These are phyloP conservation scores for Chlorella sp. DNA, from an alignment of 139 green algal species.

Conservation along the genomic window DNA sequence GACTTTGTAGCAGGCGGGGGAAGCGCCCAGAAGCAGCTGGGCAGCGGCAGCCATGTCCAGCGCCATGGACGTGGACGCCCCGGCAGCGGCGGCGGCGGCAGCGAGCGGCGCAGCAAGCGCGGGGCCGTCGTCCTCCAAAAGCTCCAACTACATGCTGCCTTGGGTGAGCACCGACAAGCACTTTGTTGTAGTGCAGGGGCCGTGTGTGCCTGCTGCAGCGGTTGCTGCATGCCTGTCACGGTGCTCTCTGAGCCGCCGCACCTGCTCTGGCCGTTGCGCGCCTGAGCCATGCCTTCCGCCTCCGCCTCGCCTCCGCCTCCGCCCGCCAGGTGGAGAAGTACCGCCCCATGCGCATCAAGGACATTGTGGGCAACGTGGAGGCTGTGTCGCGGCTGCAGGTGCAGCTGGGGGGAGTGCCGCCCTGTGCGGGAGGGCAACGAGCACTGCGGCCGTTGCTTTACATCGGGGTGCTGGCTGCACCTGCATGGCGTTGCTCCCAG, in stretches of 20 bases:
- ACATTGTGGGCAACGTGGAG: slow-evolving; percentile 97
- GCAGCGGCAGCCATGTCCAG: slow-evolving; percentile 6
- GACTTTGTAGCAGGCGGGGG: too few species aligned
- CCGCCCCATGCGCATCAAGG: slow-evolving; percentile 80
- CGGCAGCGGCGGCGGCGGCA: background rate
- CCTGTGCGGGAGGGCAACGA: too few species aligned
- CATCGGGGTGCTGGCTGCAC: too few species aligned
- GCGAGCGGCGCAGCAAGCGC: background rate
- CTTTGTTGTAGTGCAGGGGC: too few species aligned
- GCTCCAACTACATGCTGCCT: slow-evolving; percentile 13
- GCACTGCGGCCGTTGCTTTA: too few species aligned
- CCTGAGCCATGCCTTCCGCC: background rate
- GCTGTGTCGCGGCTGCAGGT: slow-evolving; percentile 87
- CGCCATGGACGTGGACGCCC: slow-evolving; percentile 27
- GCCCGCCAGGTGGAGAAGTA: slow-evolving; percentile 94
- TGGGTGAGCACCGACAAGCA: background rate
- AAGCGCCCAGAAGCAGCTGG: background rate
- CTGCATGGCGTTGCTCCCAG: too few species aligned
- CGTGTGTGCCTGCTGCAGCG: too few species aligned
- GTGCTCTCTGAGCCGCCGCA: too few species aligned
- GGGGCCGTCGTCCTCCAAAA: slow-evolving; percentile 2
- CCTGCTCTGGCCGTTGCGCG: too few species aligned
- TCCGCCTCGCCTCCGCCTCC: slow-evolving; percentile 10
- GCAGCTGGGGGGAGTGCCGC: too few species aligned
- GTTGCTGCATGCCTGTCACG: background rate